Percentiles rank a stretch among this genome's conserved stretches.
These are phyloP conservation scores for Margaritispora aquatica DNA, from an alignment of 495 filamentous ascomycete genomes.

Conservation along the genomic window DNA sequence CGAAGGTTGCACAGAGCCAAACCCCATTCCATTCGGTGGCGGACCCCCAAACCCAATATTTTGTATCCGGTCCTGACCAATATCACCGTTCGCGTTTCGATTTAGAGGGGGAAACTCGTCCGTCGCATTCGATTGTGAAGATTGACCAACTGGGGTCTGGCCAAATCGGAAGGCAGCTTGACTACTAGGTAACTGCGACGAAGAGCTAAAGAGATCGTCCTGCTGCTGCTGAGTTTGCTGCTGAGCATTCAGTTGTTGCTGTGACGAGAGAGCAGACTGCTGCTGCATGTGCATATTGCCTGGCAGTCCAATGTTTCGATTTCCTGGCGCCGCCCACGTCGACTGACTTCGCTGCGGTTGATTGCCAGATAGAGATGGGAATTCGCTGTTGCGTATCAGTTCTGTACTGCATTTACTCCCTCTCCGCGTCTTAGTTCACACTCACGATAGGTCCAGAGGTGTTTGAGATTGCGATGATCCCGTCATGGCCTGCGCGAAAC, in stretches of 20 bases:
- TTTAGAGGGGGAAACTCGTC: conserved; percentile 84
- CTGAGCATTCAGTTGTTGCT: conserved; percentile 45
- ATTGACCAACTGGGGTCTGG: conserved; percentile 47
- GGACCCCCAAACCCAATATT: conserved; percentile 58
- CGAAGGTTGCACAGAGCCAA: conserved; percentile 26
- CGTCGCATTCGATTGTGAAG: conserved; percentile 58
- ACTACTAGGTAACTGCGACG: conserved; percentile 44
- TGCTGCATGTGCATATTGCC: conserved; percentile 60
- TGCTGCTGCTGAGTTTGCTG: conserved; percentile 48
- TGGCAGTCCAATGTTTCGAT: conserved; percentile 43
- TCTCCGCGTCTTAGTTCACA: conserved; percentile 20
- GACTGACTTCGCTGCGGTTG: conserved; percentile 51
- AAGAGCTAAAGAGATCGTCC: conserved; percentile 52
- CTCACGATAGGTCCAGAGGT: conserved; percentile 77
- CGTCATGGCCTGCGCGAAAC: conserved; percentile 77
- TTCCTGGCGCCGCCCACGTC: conserved; percentile 55
- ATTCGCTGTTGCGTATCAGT: conserved; percentile 53
- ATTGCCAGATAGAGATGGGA: conserved; percentile 70
- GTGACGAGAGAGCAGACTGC: conserved; percentile 34
- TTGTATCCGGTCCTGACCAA: conserved; percentile 62
- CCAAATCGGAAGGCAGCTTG: conserved; percentile 57
- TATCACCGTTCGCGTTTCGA: conserved; percentile 62
- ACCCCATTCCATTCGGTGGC: conserved; percentile 41
- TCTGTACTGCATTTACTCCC: neutral
- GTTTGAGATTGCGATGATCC: conserved; percentile 66